These are phyloP conservation scores for Lactifluus rugatus DNA, from an alignment of 768 basidiomycete genomes.

Conservation along the genomic window DNA sequence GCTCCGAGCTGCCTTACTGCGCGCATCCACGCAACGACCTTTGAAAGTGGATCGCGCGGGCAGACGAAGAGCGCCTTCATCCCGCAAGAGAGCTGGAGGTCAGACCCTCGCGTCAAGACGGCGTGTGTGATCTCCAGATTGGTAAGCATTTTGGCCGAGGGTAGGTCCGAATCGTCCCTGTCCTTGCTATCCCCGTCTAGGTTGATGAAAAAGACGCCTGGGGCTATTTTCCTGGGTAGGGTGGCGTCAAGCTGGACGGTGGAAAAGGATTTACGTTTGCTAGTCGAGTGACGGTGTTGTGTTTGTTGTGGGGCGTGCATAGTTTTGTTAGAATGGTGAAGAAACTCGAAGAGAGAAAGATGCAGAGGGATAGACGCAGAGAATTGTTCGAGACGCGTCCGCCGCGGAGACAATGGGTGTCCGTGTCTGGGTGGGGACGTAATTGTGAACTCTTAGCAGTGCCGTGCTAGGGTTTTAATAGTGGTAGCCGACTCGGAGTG, in stretches of 20 bases:
- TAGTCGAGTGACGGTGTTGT: neutral
- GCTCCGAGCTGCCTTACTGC: conserved; percentile 5
- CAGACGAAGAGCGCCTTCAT: conserved; percentile 10
- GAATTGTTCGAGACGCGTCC: no score
- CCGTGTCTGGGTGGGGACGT: neutral
- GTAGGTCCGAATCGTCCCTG: neutral
- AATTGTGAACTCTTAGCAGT: neutral
- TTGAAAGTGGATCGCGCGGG: conserved; percentile 10
- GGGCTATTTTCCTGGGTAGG: conserved; percentile 7
- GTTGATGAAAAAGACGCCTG: conserved; percentile 8
- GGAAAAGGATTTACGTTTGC: neutral
- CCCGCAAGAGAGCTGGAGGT: neutral
- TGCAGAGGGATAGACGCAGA: neutral
- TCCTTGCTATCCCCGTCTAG: neutral
- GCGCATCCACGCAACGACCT: conserved; percentile 12
- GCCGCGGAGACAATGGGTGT: no score
- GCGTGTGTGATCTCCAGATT: conserved; percentile 10
- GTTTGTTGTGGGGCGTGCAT: neutral
- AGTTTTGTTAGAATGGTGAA: neutral
- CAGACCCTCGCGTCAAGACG: conserved; percentile 1
- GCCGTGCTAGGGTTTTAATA: neutral
- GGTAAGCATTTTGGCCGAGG: neutral
- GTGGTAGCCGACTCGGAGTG: neutral
- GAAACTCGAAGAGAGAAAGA: neutral
- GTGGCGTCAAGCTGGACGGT: neutral